Evolutionary conservation across 257 asterid species (phyloP), one percentile per base, ranked within the genome.

Genomic region (Plantago ovata): DNA sequence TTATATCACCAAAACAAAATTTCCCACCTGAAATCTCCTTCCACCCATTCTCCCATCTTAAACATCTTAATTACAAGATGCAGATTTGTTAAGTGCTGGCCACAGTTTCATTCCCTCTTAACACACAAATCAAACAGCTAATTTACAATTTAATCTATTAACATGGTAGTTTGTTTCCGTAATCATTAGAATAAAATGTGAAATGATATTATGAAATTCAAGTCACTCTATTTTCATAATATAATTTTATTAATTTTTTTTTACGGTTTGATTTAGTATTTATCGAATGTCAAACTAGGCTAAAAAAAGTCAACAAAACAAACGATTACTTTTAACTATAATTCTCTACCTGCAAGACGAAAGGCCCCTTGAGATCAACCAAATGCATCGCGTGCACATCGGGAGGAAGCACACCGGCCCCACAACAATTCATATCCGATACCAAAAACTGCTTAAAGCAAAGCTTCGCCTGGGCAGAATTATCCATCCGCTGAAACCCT

Each of bases 341-440:
- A n/a, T n/a, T n/a, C 15, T 40, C 54, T 70, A 92, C 96, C 98
- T 93, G 98, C 78, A 89, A 79, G 45, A 93, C 85, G 69, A 82
- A 93, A 52, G 98, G 98, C 3, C 98, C 97, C 68, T 84, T 70
- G 46, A 89, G 86, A 71, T 86, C 87, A 73, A 82, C 87, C 70
- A 68, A 64, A 78, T 84, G 83, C 80, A 82, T 53, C 42, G 58
- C 55, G 50, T 77, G 79, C 19, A 89, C 90, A 42, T 81, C 70
- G 10, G 67, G 72, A 14, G 96, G 98, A 64, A 93, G 97, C 67
- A 69, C 74, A 39, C 96, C 96, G 0, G 86, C 85, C 13, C 97
- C 95, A 18, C 84, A 84, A 38, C 15, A 72, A 54, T 86, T 93
- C 95, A 93, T 76, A 72, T 92, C 98, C 64, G 95, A 81, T 43